Conservation (phyloP, 2,329 filamentous ascomycete genomes). For the Balansia obtecta region DNA sequence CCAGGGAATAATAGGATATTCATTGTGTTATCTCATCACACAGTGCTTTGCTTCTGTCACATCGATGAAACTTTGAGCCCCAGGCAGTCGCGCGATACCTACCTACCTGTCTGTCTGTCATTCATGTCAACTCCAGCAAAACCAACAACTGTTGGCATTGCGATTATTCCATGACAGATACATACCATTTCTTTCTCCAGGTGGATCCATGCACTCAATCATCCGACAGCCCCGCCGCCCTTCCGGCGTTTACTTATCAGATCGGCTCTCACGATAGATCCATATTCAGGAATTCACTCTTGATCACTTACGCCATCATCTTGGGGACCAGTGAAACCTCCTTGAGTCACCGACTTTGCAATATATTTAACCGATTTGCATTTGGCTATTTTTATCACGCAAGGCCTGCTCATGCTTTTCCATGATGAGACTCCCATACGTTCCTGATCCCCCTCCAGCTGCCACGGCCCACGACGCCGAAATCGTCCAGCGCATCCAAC, state of each 20-base stretch:
- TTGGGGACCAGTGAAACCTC: background rate
- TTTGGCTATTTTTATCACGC: background rate
- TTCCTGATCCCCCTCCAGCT: slow-evolving; percentile 36
- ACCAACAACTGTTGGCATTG: background rate
- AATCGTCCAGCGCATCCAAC: slow-evolving; percentile 51
- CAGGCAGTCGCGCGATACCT: background rate
- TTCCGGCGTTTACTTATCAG: background rate
- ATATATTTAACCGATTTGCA: no score
- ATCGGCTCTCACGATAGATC: background rate
- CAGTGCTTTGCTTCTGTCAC: background rate
- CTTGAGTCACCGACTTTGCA: background rate
- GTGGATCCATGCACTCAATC: background rate
- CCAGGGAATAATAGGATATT: background rate
- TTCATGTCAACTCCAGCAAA: background rate
- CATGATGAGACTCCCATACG: slow-evolving; percentile 57
- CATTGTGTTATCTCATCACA: background rate
- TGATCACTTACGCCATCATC: background rate
- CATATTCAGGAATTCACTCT: background rate
- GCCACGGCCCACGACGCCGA: slow-evolving; percentile 33
- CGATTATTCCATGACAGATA: background rate
- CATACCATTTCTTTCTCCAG: no score
- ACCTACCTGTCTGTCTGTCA: no score
- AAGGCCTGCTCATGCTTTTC: background rate
- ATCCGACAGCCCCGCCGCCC: background rate
- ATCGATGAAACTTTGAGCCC: background rate